Percentiles rank a stretch among this genome's conserved stretches.
Evolutionary conservation across 768 basidiomycete species (phyloP).

Genomic region (Fistulinella prunicolor): DNA sequence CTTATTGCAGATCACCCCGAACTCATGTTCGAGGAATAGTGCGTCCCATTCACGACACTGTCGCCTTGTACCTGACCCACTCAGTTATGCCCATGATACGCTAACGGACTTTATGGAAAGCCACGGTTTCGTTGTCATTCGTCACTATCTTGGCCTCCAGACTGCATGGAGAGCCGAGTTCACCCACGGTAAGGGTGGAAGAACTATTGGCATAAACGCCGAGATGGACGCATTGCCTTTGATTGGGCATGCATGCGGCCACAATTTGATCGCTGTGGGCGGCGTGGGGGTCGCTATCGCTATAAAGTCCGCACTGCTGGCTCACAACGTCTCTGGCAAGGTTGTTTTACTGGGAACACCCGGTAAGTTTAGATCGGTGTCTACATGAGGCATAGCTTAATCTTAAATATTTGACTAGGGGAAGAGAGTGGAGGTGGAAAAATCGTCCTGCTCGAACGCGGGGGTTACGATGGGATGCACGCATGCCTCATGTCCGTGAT

Average conservation of each 20-base stretch:
- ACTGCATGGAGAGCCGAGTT: constrained; percentile 82
- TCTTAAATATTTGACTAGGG: constrained; percentile 38
- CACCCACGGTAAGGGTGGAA: constrained; percentile 53
- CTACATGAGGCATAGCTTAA: not conserved
- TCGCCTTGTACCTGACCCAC: constrained; percentile 7
- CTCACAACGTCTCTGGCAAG: constrained; percentile 61
- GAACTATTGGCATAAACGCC: constrained; percentile 73
- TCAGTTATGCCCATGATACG: constrained; percentile 68
- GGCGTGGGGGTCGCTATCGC: constrained; percentile 75
- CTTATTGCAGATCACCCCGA: constrained; percentile 59
- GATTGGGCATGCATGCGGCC: constrained; percentile 69
- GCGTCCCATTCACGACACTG: constrained; percentile 19
- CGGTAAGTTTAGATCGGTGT: constrained; percentile 36
- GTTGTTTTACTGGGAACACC: constrained; percentile 78
- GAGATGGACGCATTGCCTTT: constrained; percentile 67
- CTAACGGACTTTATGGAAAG: constrained; percentile 64
- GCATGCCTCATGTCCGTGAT: constrained; percentile 64
- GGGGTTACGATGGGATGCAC: constrained; percentile 80
- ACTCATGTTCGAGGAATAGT: constrained; percentile 64
- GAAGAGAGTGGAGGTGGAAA: constrained; percentile 83
- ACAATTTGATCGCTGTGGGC: constrained; percentile 79
- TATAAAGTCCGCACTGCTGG: constrained; percentile 63
- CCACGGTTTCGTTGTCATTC: constrained; percentile 69
- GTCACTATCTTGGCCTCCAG: constrained; percentile 63
- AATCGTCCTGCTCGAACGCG: constrained; percentile 65